Conservation (phyloP, 805 yeast genomes). For the Ogataea glucozyma region DNA sequence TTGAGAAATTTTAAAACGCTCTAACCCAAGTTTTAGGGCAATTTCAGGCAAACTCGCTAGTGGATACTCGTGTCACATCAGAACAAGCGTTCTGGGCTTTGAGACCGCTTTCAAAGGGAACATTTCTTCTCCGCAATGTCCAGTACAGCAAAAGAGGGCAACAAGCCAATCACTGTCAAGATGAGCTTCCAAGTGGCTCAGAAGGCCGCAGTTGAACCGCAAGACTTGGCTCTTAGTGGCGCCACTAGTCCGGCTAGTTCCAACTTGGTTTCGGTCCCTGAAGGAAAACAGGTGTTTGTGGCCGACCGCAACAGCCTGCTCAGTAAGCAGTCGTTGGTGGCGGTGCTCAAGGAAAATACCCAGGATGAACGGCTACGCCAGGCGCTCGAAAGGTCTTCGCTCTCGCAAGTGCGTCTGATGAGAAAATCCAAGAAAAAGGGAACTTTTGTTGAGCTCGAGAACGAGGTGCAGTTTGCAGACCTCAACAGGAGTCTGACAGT, state of each 20-base stretch:
- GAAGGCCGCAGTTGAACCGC: neutral
- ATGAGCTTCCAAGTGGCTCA: neutral
- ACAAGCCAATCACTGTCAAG: conserved; percentile 7
- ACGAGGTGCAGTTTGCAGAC: conserved; percentile 42
- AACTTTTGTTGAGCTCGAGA: conserved; percentile 41
- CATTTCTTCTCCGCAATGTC: too few relatives aligned
- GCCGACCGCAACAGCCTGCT: conserved; percentile 1
- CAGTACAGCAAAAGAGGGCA: neutral
- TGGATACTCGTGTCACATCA: neutral
- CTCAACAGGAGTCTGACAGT: conserved; percentile 50
- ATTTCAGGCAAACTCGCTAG: neutral
- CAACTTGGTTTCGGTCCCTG: neutral
- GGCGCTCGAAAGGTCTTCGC: neutral
- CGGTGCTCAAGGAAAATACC: conserved; percentile 4
- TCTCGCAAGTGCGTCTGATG: conserved; percentile 11
- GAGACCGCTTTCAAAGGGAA: too few relatives aligned
- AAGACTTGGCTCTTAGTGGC: too few relatives aligned
- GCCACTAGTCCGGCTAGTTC: neutral
- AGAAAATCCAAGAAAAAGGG: conserved; percentile 51
- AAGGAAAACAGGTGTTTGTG: conserved; percentile 1
- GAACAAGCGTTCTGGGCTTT: too few relatives aligned
- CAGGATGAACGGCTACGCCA: conserved; percentile 2
- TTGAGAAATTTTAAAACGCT: neutral
- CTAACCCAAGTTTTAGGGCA: too few relatives aligned
- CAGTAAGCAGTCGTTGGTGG: conserved; percentile 6